Evolutionary conservation across 2,329 filamentous ascomycete species (phyloP), one percentile per base, ranked within the genome.

Genomic region (Calonectria hongkongensis): DNA sequence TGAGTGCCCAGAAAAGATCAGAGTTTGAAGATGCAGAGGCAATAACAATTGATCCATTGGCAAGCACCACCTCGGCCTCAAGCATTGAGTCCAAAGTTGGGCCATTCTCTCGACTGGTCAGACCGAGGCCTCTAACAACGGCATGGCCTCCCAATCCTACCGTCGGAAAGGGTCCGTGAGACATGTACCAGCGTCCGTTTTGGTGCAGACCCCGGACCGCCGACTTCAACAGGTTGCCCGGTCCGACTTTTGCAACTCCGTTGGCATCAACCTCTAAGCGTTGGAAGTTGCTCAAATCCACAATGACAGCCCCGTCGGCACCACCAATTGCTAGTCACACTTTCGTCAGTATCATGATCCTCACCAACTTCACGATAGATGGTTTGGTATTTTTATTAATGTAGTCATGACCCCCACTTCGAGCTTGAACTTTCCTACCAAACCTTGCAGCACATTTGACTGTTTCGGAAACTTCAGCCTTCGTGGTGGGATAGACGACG

Each of bases 81-180:
- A 50, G 21, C 21, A 50, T 27, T 21, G 47, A 27, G 47, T 50
- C 47, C 21, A 50, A 28, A 13, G 47, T 50, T 27, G 47, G 47
- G 21, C 47, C 47, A 28, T 50, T 50, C 47, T 50, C 47, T 27
- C 47, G 21, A 21, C 47, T 50, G 25, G 47, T 50, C 47, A 50
- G 25, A 13, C 47, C 47, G 21, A 50, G 47, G 5, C 47, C 47
- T 27, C 47, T 21, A 28, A 50, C 47, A 27, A 50, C 18, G 10
- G 47, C 21, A 15, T 50, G 47, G 9, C 47, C 47, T 13, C 47
- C 47, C 21, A 50, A 27, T 15, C 47, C 47, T 12, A 50, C 47
- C 13, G 47, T 50, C 8, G 47, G 47, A 28, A 27, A 50, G 21
- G 47, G 27, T 50, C 47, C 47, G 15, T 50, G 47, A 27, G 47